Evolutionary conservation across 176 grass and related monocot species (phyloP).

Genomic region (Aegilops longissima): DNA sequence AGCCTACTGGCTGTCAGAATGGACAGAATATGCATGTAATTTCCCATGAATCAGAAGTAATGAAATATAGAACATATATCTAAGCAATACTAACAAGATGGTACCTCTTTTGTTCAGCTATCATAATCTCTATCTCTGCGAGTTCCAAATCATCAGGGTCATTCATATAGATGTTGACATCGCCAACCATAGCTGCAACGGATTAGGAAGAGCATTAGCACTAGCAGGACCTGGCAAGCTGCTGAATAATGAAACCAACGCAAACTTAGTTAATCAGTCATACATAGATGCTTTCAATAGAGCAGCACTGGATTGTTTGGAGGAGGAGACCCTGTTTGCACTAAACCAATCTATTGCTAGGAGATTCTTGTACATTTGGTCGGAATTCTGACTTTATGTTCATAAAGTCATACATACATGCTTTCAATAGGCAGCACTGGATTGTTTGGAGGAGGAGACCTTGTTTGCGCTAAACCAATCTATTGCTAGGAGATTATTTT

Average conservation of each 20-base stretch:
- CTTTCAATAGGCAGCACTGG: not conserved
- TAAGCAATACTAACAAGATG: not conserved
- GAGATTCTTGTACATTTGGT: not conserved
- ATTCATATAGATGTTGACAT: slow-evolving; percentile 98
- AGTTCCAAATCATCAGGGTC: slow-evolving; percentile 69
- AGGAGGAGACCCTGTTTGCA: not conserved
- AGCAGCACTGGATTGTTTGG: not conserved
- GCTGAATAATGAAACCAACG: not conserved
- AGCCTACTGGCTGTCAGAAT: not conserved
- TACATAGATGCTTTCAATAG: not conserved
- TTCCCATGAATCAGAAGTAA: not conserved
- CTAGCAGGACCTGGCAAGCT: not conserved
- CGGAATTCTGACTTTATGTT: not conserved
- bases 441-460: not conserved
- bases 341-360: not conserved
- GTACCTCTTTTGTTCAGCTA: slow-evolving; percentile 79
- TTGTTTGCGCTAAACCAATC: not conserved
- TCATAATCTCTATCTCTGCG: slow-evolving; percentile 92
- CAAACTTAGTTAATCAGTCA: not conserved
- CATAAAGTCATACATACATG: not conserved
- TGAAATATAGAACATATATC: not conserved
- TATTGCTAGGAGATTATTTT: not conserved
- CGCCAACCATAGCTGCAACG: slow-evolving; percentile 83
- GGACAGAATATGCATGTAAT: not conserved
- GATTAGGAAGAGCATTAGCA: not conserved